These are phyloP conservation scores for Allium cepa DNA, from an alignment of 106 monocot species.

Conservation along the genomic window DNA sequence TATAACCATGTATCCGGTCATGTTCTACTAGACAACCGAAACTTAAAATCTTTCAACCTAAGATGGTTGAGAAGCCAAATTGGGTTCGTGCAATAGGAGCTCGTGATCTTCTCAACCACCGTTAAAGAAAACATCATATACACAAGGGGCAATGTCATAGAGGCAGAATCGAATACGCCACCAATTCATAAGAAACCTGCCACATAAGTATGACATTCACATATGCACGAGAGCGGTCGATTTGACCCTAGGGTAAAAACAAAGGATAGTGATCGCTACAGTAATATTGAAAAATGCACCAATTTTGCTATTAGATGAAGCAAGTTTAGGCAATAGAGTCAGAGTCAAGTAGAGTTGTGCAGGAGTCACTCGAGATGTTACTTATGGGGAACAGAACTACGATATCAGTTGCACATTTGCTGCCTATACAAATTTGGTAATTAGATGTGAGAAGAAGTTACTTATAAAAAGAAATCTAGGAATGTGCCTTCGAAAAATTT, in stretches of 20 bases:
- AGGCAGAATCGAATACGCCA: constrained; percentile 98
- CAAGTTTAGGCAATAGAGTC: constrained; percentile 90
- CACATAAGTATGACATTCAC: constrained; percentile 96
- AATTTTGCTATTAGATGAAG: constrained; percentile 88
- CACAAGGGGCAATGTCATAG: constrained; percentile 87
- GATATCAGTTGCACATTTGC: constrained; percentile 43
- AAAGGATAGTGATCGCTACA: constrained; percentile 88
- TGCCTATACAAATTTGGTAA: background rate
- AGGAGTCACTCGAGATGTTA: constrained; percentile 77
- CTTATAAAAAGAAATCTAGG: constrained; percentile 56
- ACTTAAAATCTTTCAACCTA: too few species aligned
- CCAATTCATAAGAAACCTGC: constrained; percentile 97
- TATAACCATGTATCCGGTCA: constrained; percentile 89
- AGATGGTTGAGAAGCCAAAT: constrained; percentile 89
- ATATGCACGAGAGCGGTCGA: constrained; percentile 94
- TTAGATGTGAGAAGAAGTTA: constrained; percentile 1
- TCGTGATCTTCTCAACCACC: constrained; percentile 91
- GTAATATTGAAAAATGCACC: constrained; percentile 95
- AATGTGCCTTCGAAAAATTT: constrained; percentile 93
- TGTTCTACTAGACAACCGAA: constrained; percentile 70
- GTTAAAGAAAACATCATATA: too few species aligned
- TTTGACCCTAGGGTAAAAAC: constrained; percentile 91
- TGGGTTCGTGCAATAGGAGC: constrained; percentile 94
- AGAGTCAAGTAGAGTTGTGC: too few species aligned
- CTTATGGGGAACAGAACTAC: constrained; percentile 97